Evolutionary conservation across 306 rosid species (phyloP), one percentile per base, ranked within the genome.

Genomic region (Citrullus mucosospermus): DNA sequence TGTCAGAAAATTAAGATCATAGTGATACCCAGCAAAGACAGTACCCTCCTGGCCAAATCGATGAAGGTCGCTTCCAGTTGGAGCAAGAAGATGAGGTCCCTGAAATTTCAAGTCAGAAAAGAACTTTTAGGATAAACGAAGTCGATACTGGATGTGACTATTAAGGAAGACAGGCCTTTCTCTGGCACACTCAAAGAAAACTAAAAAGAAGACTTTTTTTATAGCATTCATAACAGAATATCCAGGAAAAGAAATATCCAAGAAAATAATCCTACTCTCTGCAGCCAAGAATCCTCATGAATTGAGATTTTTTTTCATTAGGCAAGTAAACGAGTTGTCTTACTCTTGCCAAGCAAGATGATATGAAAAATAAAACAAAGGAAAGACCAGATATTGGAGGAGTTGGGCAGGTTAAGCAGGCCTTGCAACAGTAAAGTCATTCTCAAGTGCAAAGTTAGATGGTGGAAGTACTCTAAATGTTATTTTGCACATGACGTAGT

Each of bases 61-160:
- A 75, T 2, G 76, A 84, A 92, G 98, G 87, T 95, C 97, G 66
- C 98, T 95, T 28, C 98, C 98, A 1, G 98, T 95, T 69, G 98
- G 98, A 78, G 97, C 98, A 83, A 95, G 86, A 81, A 92, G 88
- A 85, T 95, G 98, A 1, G 98, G 98, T 44, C 98, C 98, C 98
- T 95, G 86, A 78, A 32, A 77, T 83, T 81, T 56, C 62, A 79
- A 82, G 79, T 50, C 17, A 81, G 48, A 82, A 60, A 76, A 48
- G 4, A 73, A 20, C 6, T 69, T 44, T 44, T 43, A n/a, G 56
- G n/a, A 69, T 28, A 69, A 7, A 44, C 7, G 10, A 44, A 69
- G 25, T 18, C 50, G 1, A 1, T 38, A 38, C 16, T 3, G 30
- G 28, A 8, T 65, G 38, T 17, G 6, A 14, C 8, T 63, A 71